These are phyloP conservation scores for Starmerella sirachaensis DNA, from an alignment of 805 yeast genomes.

Conservation along the genomic window DNA sequence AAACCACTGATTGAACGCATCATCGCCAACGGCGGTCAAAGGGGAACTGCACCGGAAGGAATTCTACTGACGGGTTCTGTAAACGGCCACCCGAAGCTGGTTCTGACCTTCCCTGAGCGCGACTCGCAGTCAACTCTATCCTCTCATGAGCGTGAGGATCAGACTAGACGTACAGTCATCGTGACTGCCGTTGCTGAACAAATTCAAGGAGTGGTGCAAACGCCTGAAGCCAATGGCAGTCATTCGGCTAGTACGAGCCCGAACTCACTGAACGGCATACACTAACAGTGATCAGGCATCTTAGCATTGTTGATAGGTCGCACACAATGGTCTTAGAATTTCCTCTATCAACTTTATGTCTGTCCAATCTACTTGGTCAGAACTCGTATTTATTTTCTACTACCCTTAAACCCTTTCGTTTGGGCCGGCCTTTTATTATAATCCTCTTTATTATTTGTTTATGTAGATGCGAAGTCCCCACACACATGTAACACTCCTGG, in stretches of 20 bases:
- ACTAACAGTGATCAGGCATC: too few relatives aligned
- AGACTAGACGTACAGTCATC: conserved; percentile 23
- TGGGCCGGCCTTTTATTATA: not conserved
- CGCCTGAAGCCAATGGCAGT: too few relatives aligned
- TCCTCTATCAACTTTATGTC: too few relatives aligned
- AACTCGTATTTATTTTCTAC: not conserved
- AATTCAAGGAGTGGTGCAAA: too few relatives aligned
- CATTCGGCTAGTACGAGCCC: too few relatives aligned
- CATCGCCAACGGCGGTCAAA: conserved; percentile 14
- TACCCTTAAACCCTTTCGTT: not conserved
- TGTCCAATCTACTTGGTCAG: too few relatives aligned
- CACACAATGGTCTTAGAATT: too few relatives aligned
- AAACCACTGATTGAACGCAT: conserved; percentile 49
- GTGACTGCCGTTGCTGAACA: conserved; percentile 23
- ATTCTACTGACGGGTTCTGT: conserved; percentile 18
- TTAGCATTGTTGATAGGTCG: too few relatives aligned
- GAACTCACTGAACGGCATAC: too few relatives aligned
- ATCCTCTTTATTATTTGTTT: conserved; percentile 1
- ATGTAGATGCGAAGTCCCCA: conserved; percentile 30
- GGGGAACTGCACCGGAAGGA: conserved; percentile 21
- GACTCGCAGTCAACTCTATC: conserved; percentile 1
- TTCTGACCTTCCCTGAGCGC: conserved; percentile 8
- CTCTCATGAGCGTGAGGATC: conserved; percentile 19
- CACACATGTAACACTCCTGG: conserved; percentile 79
- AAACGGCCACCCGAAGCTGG: conserved; percentile 18